phyloP scores from a whole-genome alignment of 1,139 yeast species.

The Nakaseomyces nivariensis region DNA sequence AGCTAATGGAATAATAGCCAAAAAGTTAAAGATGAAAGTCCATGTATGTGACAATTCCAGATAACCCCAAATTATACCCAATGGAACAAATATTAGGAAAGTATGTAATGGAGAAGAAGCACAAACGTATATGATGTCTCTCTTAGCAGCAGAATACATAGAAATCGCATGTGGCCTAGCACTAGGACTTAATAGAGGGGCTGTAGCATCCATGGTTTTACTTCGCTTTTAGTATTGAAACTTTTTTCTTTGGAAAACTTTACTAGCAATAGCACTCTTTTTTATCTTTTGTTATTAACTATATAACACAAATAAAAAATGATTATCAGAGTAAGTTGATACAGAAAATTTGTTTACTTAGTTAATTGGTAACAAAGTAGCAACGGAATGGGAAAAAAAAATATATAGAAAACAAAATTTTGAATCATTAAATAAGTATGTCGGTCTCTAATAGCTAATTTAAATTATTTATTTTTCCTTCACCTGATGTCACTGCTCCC shows the following conservation, averaged over 20 bases:
- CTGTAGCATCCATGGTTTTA: conserved; percentile 11
- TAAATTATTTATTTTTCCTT: too few species aligned
- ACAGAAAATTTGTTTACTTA: too few species aligned
- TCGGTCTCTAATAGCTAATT: too few species aligned
- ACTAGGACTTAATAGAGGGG: conserved; percentile 9
- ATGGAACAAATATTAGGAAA: conserved; percentile 71
- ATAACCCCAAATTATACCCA: conserved; percentile 68
- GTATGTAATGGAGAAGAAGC: conserved; percentile 69
- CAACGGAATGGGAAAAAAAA: too few species aligned
- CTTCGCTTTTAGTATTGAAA: background rate
- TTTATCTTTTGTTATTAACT: background rate
- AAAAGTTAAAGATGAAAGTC: conserved; percentile 65
- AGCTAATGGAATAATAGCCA: conserved; percentile 90
- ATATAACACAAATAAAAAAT: background rate
- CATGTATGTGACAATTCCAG: conserved; percentile 41
- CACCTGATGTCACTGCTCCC: too few species aligned
- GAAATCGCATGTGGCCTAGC: conserved; percentile 6
- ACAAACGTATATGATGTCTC: conserved; percentile 31
- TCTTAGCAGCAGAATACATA: conserved; percentile 6
- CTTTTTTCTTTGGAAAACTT: background rate
- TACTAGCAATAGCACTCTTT: background rate
- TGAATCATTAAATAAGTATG: too few species aligned
- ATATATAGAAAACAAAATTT: too few species aligned
- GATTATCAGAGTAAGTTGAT: too few species aligned
- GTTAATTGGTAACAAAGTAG: too few species aligned